Percentiles rank a stretch among this genome's conserved stretches.
Evolutionary conservation across 1,284 basidiomycete genomes (phyloP).

Genomic region (Rhodotorula sp.): DNA sequence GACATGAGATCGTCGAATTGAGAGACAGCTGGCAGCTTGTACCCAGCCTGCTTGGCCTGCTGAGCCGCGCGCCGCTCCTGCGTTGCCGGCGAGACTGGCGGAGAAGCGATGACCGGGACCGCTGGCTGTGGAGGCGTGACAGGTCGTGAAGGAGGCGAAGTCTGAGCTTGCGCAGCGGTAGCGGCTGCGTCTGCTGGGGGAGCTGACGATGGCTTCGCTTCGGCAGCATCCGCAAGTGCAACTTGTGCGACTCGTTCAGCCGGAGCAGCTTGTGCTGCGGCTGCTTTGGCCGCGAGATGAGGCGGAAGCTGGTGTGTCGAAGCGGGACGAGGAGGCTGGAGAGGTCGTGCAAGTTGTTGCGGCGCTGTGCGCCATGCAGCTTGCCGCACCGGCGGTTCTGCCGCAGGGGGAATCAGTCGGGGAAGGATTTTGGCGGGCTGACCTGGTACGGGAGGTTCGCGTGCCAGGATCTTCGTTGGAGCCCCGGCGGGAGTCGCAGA

Average conservation of each 20-base stretch:
- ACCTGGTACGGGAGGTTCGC: slow-evolving; percentile 2
- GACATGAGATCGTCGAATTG: slow-evolving; percentile 80
- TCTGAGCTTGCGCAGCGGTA: not conserved
- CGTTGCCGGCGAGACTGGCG: slow-evolving; percentile 9
- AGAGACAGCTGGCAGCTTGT: slow-evolving; percentile 66
- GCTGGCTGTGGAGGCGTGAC: not conserved
- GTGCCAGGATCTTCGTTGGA: slow-evolving; percentile 26
- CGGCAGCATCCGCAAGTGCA: not conserved
- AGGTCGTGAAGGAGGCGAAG: not conserved
- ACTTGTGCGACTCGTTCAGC: not conserved
- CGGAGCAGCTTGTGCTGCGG: slow-evolving; percentile 1
- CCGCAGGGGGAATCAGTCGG: not conserved
- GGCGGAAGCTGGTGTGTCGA: slow-evolving; percentile 22
- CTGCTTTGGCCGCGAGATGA: slow-evolving; percentile 25
- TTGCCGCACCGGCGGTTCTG: slow-evolving; percentile 4
- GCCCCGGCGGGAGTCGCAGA: not conserved
- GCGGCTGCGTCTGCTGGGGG: not conserved
- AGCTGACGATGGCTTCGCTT: not conserved
- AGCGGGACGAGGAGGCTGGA: not conserved
- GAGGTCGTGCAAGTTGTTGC: not conserved
- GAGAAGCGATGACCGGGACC: not conserved
- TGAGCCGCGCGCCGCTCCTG: not conserved
- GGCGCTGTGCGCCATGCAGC: slow-evolving; percentile 15
- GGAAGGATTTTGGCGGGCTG: not conserved
- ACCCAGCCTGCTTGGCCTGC: slow-evolving; percentile 15